Evolutionary conservation across 805 yeast species (phyloP).

Genomic region (Metschnikowia hibisci): DNA sequence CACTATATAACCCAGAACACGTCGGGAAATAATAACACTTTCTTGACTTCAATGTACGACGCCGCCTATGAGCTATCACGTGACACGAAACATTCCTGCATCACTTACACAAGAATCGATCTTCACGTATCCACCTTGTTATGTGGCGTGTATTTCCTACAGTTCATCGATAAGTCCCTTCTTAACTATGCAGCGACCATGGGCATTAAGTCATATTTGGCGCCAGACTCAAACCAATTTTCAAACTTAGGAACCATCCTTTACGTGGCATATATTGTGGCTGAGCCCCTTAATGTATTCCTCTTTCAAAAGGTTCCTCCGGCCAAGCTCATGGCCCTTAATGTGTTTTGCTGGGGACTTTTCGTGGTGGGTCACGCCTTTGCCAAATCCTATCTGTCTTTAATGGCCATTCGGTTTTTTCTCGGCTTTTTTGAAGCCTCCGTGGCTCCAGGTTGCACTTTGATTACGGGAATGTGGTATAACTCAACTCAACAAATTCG

Average conservation of each 20-base stretch:
- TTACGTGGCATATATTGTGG: conserved; percentile 50
- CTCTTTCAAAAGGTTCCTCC: conserved; percentile 50
- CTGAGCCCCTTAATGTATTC: conserved; percentile 44
- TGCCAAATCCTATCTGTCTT: conserved; percentile 45
- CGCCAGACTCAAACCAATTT: conserved; percentile 40
- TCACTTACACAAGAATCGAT: conserved; percentile 39
- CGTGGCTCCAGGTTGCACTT: conserved; percentile 52
- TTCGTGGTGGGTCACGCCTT: conserved; percentile 34
- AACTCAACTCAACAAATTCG: conserved; percentile 48
- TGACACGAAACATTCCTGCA: not conserved
- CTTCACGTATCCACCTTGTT: conserved; percentile 42
- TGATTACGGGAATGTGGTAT: conserved; percentile 62
- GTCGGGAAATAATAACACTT: not conserved
- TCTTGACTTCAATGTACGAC: conserved; percentile 6
- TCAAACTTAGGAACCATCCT: conserved; percentile 52
- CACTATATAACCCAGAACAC: not conserved
- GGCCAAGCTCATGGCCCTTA: conserved; percentile 46
- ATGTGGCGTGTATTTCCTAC: conserved; percentile 51
- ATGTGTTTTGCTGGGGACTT: conserved; percentile 52
- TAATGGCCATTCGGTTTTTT: conserved; percentile 52
- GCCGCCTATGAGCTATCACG: conserved; percentile 6
- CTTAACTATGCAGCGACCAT: conserved; percentile 59
- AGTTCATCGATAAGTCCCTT: conserved; percentile 54
- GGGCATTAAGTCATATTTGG: conserved; percentile 52
- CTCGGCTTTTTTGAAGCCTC: conserved; percentile 54